Evolutionary conservation across 441 rosid genomes (phyloP).

Genomic region (Arabidopsis hybrid): DNA sequence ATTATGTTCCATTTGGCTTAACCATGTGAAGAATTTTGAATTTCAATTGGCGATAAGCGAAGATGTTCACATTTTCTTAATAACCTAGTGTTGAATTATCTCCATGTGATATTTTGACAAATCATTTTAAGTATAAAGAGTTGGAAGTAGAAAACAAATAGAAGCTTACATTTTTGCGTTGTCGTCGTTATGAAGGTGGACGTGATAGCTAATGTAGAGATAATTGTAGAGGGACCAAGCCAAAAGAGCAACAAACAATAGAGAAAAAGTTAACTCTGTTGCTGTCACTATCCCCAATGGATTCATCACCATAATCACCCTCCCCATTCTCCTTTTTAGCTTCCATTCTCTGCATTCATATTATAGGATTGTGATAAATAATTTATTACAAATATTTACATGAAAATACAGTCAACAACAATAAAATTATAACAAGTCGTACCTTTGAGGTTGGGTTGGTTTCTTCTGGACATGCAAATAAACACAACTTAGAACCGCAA

Average conservation of each 20-base stretch:
- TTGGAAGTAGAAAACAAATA: not conserved
- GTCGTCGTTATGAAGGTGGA: conserved; percentile 49
- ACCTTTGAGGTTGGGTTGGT: conserved; percentile 38
- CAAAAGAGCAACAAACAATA: conserved; percentile 61
- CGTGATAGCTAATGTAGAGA: conserved; percentile 52
- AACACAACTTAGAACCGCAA: conserved; percentile 57
- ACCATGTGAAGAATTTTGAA: not conserved
- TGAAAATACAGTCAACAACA: not conserved
- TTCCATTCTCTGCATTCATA: conserved; percentile 24
- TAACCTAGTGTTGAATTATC: no score
- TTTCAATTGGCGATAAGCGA: no score
- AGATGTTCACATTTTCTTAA: no score
- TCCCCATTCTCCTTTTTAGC: conserved; percentile 36
- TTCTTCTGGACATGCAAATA: conserved; percentile 56
- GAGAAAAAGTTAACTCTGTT: conserved; percentile 51
- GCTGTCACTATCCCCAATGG: conserved; percentile 62
- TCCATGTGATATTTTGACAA: not conserved
- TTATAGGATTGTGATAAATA: not conserved
- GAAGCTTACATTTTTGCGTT: conserved; percentile 53
- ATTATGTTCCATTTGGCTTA: not conserved
- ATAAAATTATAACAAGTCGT: not conserved
- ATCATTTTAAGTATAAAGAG: not conserved
- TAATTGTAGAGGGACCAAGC: conserved; percentile 60
- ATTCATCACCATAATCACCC: conserved; percentile 55
- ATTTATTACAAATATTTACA: not conserved